Evolutionary conservation across 768 basidiomycete genomes (phyloP), one percentile per base, ranked within the genome.

Genomic region (Podaxis sp.): DNA sequence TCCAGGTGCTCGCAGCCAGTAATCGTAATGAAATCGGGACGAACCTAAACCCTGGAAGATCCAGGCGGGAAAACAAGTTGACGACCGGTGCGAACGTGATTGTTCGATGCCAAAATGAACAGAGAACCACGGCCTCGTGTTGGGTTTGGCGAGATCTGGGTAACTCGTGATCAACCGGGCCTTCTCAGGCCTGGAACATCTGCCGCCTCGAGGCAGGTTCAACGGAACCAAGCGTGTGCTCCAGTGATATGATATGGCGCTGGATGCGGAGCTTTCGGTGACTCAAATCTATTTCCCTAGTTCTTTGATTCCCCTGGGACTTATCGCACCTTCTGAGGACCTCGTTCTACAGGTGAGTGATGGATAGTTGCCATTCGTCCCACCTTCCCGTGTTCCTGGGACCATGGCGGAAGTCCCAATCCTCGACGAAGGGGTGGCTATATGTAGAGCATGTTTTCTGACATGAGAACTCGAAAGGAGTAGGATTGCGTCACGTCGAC

Each of bases 161-260:
- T 30, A 60, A 60, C 59, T 28, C 59, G 59, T 60, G 59, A 60
- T 39, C 51, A 60, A 17, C 30, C 51, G 40, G 59, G 59, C 49
- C 28, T 52, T 60, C 59, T 60, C 48, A 38, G 40, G 49, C 59
- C 22, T 52, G 48, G 19, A 52, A 40, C 38, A 39, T 17, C 38
- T 36, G 9, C 42, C 40, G 48, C 59, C 59, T 60, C 49, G 59
- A 60, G 59, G 59, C 59, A 52, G 59, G 51, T 40, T 22, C 13
- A 52, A 28, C 22, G 51, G 24, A 42, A 17, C 39, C 36, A 52
- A 28, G 33, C 38, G 49, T 17, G 15, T 52, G 49, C 30, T 60
- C 59, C 38, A 60, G 59, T 39, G 39, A 40, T 56, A 39, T 26
- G 54, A 40, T 39, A 39, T 22, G 22, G 58, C 22, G 19, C 22